Percentiles rank a stretch among this genome's conserved stretches.
Evolutionary conservation across 768 basidiomycete genomes (phyloP).

Genomic region (Cystofilobasidium capitatum): DNA sequence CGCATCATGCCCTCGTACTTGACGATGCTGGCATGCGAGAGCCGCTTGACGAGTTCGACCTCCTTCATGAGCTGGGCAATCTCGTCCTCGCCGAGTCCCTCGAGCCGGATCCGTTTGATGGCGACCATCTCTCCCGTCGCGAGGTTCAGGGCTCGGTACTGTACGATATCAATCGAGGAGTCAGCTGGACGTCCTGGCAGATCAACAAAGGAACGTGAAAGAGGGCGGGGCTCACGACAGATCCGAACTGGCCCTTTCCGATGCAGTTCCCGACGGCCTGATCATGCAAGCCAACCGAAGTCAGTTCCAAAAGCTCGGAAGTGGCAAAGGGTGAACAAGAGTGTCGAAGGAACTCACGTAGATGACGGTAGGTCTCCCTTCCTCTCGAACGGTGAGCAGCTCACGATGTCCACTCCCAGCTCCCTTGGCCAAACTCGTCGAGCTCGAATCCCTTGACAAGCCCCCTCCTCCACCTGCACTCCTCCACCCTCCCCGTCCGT

Average conservation of each 20-base stretch:
- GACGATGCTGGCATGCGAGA: slow-evolving; percentile 90
- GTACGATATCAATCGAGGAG: background rate
- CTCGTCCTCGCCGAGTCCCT: slow-evolving; percentile 82
- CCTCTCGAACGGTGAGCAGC: slow-evolving; percentile 13
- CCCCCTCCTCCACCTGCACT: background rate
- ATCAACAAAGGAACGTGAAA: background rate
- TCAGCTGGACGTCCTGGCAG: background rate
- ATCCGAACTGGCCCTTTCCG: slow-evolving; percentile 91
- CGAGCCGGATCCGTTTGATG: slow-evolving; percentile 87
- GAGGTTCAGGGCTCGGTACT: slow-evolving; percentile 81
- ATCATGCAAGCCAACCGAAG: background rate
- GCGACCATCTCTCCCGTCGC: slow-evolving; percentile 96
- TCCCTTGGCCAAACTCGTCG: slow-evolving; percentile 2
- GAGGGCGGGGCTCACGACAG: slow-evolving; percentile 45
- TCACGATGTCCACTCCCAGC: slow-evolving; percentile 1
- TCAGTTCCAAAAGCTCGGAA: background rate
- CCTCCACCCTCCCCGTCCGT: background rate
- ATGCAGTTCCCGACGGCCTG: slow-evolving; percentile 98
- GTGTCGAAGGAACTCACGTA: slow-evolving; percentile 17
- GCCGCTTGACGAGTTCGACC: slow-evolving; percentile 79
- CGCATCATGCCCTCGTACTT: slow-evolving; percentile 94
- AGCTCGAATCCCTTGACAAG: slow-evolving; percentile 8
- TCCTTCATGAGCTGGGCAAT: slow-evolving; percentile 85
- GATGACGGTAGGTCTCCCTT: slow-evolving; percentile 20
- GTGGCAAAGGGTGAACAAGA: background rate